Conservation (phyloP, 2,329 filamentous ascomycete genomes). For the Sporothrix brasiliensis region DNA sequence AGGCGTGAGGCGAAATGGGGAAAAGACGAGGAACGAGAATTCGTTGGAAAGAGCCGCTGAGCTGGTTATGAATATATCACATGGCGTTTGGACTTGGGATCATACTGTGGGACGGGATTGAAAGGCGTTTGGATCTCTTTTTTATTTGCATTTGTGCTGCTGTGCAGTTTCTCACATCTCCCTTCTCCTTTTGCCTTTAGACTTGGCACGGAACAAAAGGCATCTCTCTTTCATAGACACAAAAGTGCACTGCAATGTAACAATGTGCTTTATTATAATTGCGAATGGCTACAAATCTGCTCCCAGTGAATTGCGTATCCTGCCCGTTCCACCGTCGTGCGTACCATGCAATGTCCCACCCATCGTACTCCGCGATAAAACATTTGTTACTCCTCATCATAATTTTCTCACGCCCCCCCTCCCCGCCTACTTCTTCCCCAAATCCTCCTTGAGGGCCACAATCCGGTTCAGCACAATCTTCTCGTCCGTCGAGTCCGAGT, state of each 20-base stretch:
- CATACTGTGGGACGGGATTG: background rate
- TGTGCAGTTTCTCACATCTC: background rate
- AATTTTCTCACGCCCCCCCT: no score
- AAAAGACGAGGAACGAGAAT: constrained; percentile 8
- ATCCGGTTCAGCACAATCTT: constrained; percentile 88
- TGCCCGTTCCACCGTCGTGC: background rate
- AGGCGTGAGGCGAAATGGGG: background rate
- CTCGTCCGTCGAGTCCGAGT: constrained; percentile 76
- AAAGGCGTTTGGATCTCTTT: background rate
- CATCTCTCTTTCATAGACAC: background rate
- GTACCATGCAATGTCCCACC: background rate
- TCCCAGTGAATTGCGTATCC: constrained; percentile 10
- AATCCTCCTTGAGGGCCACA: constrained; percentile 86
- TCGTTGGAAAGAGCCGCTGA: no score
- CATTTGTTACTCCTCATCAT: no score
- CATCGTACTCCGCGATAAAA: background rate
- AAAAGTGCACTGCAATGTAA: background rate
- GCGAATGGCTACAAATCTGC: constrained; percentile 19
- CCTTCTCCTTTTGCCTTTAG: background rate
- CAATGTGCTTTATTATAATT: background rate
- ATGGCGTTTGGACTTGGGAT: background rate
- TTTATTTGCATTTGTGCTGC: background rate
- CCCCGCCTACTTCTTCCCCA: constrained; percentile 58
- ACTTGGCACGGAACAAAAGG: background rate
- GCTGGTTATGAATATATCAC: background rate